These are phyloP conservation scores for Pyrus hybrid DNA, from an alignment of 331 rosid genomes.

Conservation along the genomic window DNA sequence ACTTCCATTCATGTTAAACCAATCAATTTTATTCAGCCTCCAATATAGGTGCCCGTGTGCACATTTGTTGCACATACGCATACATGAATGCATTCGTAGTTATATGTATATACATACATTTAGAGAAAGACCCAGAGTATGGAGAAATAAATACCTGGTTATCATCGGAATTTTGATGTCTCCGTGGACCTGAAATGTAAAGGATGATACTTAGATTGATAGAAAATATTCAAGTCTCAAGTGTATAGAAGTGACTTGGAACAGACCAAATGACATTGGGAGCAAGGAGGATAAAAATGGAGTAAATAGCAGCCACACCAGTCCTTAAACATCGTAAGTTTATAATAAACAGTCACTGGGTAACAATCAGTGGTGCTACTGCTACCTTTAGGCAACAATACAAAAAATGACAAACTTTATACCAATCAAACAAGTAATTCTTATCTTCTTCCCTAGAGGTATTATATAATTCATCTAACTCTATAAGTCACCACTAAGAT, in stretches of 20 bases:
- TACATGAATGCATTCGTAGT: not conserved
- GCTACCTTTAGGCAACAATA: not conserved
- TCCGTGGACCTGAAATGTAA: conserved; percentile 67
- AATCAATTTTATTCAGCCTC: not conserved
- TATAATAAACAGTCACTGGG: not conserved
- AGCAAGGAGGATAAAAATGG: not conserved
- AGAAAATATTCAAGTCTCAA: not conserved
- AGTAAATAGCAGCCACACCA: not conserved
- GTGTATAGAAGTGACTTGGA: not conserved
- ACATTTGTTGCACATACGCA: not conserved
- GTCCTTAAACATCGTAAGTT: not conserved
- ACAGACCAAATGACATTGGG: not conserved
- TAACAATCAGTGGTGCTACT: not conserved
- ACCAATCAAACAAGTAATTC: not conserved
- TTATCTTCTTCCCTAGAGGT: not conserved
- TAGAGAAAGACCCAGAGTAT: not conserved
- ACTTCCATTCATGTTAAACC: not conserved
- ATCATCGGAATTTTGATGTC: conserved; percentile 65
- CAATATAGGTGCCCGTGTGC: not conserved
- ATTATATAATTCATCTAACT: not conserved
- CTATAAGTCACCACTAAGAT: not conserved
- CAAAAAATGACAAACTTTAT: not conserved
- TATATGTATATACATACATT: not conserved
- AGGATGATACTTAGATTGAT: not conserved
- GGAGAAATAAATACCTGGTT: conserved; percentile 56